phyloP scores from a whole-genome alignment of 108 stramenopile genomes.

The Fragilaria crotonensis region DNA sequence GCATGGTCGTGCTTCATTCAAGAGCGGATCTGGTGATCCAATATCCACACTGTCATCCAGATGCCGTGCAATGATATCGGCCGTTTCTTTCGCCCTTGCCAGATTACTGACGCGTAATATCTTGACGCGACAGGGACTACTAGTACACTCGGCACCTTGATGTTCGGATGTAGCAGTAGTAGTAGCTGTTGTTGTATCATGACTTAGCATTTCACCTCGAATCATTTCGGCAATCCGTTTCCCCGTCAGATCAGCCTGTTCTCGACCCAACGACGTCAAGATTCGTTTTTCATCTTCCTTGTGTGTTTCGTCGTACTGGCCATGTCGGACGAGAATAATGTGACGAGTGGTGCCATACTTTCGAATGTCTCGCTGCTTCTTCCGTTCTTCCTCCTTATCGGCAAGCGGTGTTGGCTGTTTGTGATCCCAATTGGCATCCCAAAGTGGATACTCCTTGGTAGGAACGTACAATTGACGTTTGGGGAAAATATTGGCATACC shows the following conservation, averaged over 20 bases:
- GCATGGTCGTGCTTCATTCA: constrained; percentile 74
- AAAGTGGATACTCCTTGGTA: constrained; percentile 65
- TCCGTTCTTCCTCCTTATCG: constrained; percentile 21
- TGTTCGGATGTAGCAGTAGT: constrained; percentile 49
- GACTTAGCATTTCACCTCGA: constrained; percentile 14
- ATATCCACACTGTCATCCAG: constrained; percentile 34
- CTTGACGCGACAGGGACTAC: constrained; percentile 64
- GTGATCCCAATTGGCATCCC: constrained; percentile 82
- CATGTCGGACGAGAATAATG: constrained; percentile 82
- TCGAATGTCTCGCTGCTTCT: constrained; percentile 33
- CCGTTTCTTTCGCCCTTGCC: constrained; percentile 80
- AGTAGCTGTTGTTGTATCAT: constrained; percentile 29
- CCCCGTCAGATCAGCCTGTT: constrained; percentile 80
- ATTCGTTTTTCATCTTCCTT: constrained; percentile 68
- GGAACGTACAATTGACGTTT: constrained; percentile 71
- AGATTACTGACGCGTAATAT: constrained; percentile 75
- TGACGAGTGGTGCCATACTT: constrained; percentile 80
- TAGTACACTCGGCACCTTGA: constrained; percentile 42
- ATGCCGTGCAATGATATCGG: constrained; percentile 64
- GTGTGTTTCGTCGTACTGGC: constrained; percentile 83
- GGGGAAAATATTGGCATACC: constrained; percentile 46
- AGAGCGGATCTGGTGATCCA: constrained; percentile 61
- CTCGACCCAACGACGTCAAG: constrained; percentile 75
- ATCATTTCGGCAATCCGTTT: constrained; percentile 57
- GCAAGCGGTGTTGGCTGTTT: not conserved